Evolutionary conservation across 176 grass and related monocot genomes (phyloP), one percentile per base, ranked within the genome.

Genomic region (Hordeum marinum): DNA sequence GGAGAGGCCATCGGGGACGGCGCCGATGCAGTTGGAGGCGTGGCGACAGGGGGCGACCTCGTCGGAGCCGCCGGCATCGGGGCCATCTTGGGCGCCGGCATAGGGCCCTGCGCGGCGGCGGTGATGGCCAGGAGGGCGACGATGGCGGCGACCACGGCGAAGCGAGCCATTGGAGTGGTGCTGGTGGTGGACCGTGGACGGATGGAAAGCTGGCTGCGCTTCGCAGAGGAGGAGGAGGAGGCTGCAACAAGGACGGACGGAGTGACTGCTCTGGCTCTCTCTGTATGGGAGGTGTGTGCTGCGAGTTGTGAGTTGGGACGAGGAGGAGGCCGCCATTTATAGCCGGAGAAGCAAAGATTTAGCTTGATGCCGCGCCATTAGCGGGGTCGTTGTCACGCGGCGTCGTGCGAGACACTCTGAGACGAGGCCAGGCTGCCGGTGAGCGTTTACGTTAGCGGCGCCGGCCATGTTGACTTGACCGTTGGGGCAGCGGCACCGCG

Each of bases 61-160:
- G 68, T 68, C 14, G 90, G 90, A 0, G 86, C 75, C 2, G 87
- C 54, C 3, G 87, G 87, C 6, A 89, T 68, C 6, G 87, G 87
- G 1, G 87, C 83, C 87, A 86, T 79, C 90, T 3, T 86, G 1
- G 90, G 90, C 24, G 90, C 66, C 21, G 71, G 83, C 5, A 27
- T 85, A 9, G 90, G 72, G 4, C 43, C 77, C 81, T 91, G 89
- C 17, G 89, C 89, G 1, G 63, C 64, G 9, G 85, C 85, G 20
- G 40, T 23, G 11, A 84, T 25, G 52, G 85, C 70, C 3, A 91
- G 85, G 43, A 90, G 69, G 14, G 82, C 80, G 0, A 81, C 48
- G 75, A 80, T 26, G 20, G 81, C 76, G 58, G 82, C 80, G 68
- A 80, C 76, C 2, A 68, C 66, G 74, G 83, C 73, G 62, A 66